Evolutionary conservation across 1,284 basidiomycete genomes (phyloP).

Genomic region (Takashimella koratensis): DNA sequence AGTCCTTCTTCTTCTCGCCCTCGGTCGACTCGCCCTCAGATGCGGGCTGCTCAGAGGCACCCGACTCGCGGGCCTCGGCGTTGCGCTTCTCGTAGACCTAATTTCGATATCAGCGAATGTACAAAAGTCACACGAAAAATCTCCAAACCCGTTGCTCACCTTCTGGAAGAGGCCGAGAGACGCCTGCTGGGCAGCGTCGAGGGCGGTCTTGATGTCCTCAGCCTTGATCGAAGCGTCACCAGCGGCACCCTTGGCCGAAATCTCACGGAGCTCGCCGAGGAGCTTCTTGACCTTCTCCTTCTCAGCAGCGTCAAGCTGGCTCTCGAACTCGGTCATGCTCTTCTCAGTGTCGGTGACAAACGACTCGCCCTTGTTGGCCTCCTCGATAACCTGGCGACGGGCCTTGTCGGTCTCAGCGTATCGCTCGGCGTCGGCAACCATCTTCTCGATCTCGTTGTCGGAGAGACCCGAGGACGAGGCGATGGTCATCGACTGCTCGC

Average conservation of each 20-base stretch:
- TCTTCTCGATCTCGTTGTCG: slow-evolving; percentile 95
- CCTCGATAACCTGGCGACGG: slow-evolving; percentile 85
- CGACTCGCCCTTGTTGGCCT: slow-evolving; percentile 94
- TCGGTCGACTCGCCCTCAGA: slow-evolving; percentile 50
- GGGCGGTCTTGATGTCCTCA: slow-evolving; percentile 86
- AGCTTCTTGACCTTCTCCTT: slow-evolving; percentile 89
- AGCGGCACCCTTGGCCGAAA: slow-evolving; percentile 84
- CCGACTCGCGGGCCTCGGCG: slow-evolving; percentile 53
- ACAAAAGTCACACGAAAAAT: no score
- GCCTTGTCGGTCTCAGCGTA: slow-evolving; percentile 89
- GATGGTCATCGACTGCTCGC: slow-evolving; percentile 80
- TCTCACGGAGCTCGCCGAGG: slow-evolving; percentile 79
- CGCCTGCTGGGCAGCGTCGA: slow-evolving; percentile 92
- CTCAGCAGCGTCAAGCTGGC: slow-evolving; percentile 87
- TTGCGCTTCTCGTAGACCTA: slow-evolving; percentile 86
- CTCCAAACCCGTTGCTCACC: no score
- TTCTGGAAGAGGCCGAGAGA: slow-evolving; percentile 98
- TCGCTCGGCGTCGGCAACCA: slow-evolving; percentile 92
- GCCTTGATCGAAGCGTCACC: slow-evolving; percentile 77
- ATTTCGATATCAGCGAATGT: background rate
- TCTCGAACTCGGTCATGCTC: slow-evolving; percentile 93
- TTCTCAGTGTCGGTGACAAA: slow-evolving; percentile 95
- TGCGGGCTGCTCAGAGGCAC: slow-evolving; percentile 44
- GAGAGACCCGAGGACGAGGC: slow-evolving; percentile 94
- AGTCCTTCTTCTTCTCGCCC: slow-evolving; percentile 44